A percentile compares a stretch with the other conserved stretches of the same genome.
phyloP scores from a whole-genome alignment of 106 monocot species.

The Triglochin maritima region DNA sequence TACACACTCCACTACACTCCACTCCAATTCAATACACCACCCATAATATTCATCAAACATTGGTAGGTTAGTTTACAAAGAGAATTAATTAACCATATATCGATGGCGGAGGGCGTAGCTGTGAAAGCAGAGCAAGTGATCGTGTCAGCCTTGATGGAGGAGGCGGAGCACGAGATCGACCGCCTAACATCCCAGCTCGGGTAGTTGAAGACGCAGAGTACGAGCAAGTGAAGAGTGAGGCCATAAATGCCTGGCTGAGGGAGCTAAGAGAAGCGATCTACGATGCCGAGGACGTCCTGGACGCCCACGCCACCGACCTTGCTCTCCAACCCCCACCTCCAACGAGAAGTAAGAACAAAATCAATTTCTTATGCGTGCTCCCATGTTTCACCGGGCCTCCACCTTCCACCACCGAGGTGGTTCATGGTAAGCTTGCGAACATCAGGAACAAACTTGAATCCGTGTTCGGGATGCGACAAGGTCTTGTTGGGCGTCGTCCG shows the following conservation, averaged over 20 bases:
- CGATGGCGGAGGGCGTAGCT: too few species aligned
- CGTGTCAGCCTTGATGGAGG: too few species aligned
- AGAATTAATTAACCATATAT: too few species aligned
- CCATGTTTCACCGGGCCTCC: not conserved
- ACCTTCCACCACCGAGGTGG: not conserved
- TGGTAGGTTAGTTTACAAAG: too few species aligned
- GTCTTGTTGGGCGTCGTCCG: not conserved
- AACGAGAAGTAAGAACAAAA: not conserved
- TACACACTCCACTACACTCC: too few species aligned
- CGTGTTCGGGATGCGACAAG: not conserved
- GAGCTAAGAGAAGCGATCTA: not conserved
- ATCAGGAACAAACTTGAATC: not conserved
- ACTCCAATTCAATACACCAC: too few species aligned
- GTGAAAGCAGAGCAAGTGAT: too few species aligned
- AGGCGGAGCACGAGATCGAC: too few species aligned
- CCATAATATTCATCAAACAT: too few species aligned
- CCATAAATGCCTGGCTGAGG: not conserved
- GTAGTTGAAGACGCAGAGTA: not conserved
- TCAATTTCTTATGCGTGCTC: not conserved
- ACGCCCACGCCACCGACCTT: not conserved
- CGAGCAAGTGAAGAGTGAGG: not conserved
- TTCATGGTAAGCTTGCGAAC: not conserved
- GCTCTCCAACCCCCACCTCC: not conserved
- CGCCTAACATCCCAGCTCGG: too few species aligned
- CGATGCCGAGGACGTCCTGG: constrained; percentile 1